Evolutionary conservation across 148 eudicot species (phyloP), one percentile per base, ranked within the genome.

Genomic region (Spergularia marina): DNA sequence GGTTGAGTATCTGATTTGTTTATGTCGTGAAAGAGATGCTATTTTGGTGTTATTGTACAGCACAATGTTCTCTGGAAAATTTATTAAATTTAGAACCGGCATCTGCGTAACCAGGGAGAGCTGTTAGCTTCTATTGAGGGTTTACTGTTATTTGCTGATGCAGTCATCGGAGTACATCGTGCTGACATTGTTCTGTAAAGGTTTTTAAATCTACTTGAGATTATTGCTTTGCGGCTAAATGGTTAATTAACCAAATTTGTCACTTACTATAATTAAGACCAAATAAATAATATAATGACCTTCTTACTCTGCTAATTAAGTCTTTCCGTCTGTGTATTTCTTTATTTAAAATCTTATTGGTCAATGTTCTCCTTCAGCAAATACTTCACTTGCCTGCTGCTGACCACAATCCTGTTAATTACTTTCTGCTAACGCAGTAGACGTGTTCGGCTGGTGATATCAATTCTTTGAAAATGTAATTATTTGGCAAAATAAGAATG

Each of bases 1-100:
- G 76, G 57, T 21, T 56, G 59, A 49, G 72, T 80, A 47, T 75
- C 55, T 75, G 66, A 74, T 80, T 44, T 71, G 56, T 70, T 70
- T 75, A 70, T 52, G 18, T 67, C 41, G 30, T 20, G 21, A 72
- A 78, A 78, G 68, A 73, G 77, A 79, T 79, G 73, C 77, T 79
- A 36, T 74, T 59, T 73, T 75, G 78, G 40, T 80, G 65, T 41
- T 54, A 74, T 74, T 79, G 82, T 78, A 68, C 71, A 79, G 55
- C 77, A 25, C 34, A 73, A 34, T 54, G 57, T 55, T 65, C 71
- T 73, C 23, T 18, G 44, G 57, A 65, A 74, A 55, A 71, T 53
- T 68, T 51, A 41, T 36, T 54, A 21, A 57, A 39, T 14, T 52
- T 10, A 65, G 16, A 62, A n/a, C 17, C 66, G 17, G 57, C 63